These are phyloP conservation scores for Hypoxylon intermedium DNA, from an alignment of 495 filamentous ascomycete genomes.

Conservation along the genomic window DNA sequence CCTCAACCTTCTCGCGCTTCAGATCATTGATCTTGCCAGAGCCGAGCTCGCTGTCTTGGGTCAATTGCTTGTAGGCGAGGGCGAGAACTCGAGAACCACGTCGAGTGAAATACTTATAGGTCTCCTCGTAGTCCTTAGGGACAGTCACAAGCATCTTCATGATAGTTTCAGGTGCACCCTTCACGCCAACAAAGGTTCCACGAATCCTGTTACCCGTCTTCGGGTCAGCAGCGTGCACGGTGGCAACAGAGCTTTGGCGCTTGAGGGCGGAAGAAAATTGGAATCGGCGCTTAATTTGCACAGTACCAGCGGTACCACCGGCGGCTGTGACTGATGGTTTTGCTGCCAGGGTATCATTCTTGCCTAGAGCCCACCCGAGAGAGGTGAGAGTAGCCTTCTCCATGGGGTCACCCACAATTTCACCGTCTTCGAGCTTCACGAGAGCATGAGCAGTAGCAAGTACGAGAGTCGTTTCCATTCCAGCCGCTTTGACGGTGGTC, in stretches of 20 bases:
- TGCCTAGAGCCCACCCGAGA: constrained; percentile 89
- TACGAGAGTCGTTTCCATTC: constrained; percentile 85
- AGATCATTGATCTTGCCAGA: constrained; percentile 87
- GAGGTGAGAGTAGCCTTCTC: constrained; percentile 92
- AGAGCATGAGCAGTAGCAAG: constrained; percentile 94
- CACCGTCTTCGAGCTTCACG: constrained; percentile 94
- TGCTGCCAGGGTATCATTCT: constrained; percentile 78
- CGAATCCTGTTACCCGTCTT: constrained; percentile 73
- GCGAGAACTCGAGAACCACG: constrained; percentile 93
- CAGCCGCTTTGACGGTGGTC: constrained; percentile 67
- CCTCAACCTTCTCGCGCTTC: constrained; percentile 90
- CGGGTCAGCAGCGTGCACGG: constrained; percentile 70
- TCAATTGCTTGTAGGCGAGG: constrained; percentile 90
- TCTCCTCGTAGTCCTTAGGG: constrained; percentile 93
- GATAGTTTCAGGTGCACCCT: constrained; percentile 97
- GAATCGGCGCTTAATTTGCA: constrained; percentile 95
- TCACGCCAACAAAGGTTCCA: constrained; percentile 90
- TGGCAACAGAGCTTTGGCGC: constrained; percentile 91
- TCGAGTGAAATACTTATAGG: constrained; percentile 95
- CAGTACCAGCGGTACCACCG: constrained; percentile 59
- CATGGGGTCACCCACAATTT: constrained; percentile 98
- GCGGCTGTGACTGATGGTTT: constrained; percentile 56
- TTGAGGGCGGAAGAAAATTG: constrained; percentile 98
- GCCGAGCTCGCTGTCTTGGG: constrained; percentile 78
- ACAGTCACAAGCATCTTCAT: constrained; percentile 84